Evolutionary conservation across 805 yeast species (phyloP).

Genomic region (Isabelozyma pseudorhagii): DNA sequence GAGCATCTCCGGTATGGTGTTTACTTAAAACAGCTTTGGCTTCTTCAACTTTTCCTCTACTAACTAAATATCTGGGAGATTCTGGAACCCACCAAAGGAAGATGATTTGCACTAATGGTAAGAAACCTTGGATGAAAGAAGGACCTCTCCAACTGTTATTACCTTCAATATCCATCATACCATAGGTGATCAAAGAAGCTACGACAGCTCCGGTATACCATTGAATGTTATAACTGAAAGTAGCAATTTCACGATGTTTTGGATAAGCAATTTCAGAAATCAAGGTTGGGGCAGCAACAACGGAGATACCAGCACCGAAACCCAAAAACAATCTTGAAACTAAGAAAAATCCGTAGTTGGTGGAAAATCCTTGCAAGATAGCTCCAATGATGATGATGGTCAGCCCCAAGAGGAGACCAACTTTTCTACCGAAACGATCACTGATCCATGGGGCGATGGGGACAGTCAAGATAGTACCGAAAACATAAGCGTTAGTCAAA

Average conservation of each 20-base stretch:
- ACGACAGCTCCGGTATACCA: constrained; percentile 56
- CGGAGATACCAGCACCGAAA: constrained; percentile 39
- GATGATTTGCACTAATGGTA: constrained; percentile 40
- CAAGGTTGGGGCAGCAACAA: constrained; percentile 46
- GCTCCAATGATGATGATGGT: constrained; percentile 28
- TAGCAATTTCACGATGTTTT: constrained; percentile 36
- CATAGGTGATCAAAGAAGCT: constrained; percentile 51
- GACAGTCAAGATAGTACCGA: constrained; percentile 36
- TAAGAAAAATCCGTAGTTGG: constrained; percentile 36
- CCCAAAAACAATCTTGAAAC: constrained; percentile 49
- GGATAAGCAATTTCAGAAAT: constrained; percentile 53
- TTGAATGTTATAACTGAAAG: constrained; percentile 36
- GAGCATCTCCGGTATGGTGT: constrained; percentile 38
- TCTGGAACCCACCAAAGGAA: constrained; percentile 44
- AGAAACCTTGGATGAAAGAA: constrained; percentile 46
- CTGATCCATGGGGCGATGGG: constrained; percentile 22
- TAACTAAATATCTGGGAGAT: constrained; percentile 45
- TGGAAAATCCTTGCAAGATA: constrained; percentile 34
- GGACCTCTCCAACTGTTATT: constrained; percentile 56
- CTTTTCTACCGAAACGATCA: constrained; percentile 43
- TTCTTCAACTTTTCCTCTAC: constrained; percentile 38
- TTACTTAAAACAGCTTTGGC: constrained; percentile 41
- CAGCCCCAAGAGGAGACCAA: constrained; percentile 21
- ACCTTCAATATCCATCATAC: constrained; percentile 28
- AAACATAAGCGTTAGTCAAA: constrained; percentile 37